Evolutionary conservation across 768 basidiomycete genomes (phyloP), one percentile per base, ranked within the genome.

Genomic region (Strobilomyces confusus): DNA sequence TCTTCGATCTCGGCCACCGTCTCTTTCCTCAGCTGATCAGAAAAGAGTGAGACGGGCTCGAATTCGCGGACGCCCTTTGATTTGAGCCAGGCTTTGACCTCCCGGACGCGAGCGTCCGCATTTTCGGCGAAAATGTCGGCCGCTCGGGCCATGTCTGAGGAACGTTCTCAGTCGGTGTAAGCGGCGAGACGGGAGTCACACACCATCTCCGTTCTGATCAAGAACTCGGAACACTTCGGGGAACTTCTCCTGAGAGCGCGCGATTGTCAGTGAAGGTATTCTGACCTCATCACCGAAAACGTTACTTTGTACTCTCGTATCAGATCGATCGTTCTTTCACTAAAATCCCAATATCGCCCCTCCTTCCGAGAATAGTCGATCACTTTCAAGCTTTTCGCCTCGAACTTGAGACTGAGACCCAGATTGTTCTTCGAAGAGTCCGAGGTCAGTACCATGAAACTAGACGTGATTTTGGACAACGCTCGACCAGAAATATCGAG

Each of bases 391-490:
- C 84, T 81, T 71, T 97, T 98, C 13, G 83, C 89, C 64, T 99
- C 97, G 57, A 97, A 99, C 69, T 99, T 99, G 60, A 99, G 80
- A 66, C 90, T 92, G 38, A 99, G 79, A 3, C 97, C 97, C 29
- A 98, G 72, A 66, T 99, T 98, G 51, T 79, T 81, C 74, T 97
- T 98, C 53, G 81, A 77, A 9, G 80, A 80, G 62, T 92, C 92
- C 0, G 80, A 73, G 0, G 81, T 81, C 52, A 92, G 69, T 38
- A 98, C 90, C 84, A 98, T 86, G 65, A 98, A 85, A 65, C 90
- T 95, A 12, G 95, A 95, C 0, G 92, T 91, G 60, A 99, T 91
- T 70, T 85, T 90, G 12, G 94, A 87, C 14, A 99, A 70, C 1
- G 90, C 90, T 30, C 91, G 81, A 2, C 84, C 80, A 7, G 88